These are phyloP conservation scores for Starmerella riodocensis DNA, from an alignment of 805 yeast genomes.

Conservation along the genomic window DNA sequence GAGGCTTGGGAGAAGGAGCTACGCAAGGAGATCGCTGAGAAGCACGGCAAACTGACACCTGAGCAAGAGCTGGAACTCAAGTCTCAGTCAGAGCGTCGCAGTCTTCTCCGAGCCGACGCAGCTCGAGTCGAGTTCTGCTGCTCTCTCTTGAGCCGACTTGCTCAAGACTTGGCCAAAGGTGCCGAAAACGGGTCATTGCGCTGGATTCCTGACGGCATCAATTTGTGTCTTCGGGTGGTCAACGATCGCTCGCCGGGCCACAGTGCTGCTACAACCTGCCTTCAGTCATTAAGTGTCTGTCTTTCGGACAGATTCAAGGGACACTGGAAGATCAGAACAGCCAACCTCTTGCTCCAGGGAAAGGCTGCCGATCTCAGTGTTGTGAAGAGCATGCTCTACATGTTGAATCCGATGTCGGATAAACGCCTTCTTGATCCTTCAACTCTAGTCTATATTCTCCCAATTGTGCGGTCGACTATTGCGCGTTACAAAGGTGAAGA, in stretches of 20 bases:
- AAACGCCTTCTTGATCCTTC: constrained; percentile 56
- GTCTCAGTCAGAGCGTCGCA: constrained; percentile 48
- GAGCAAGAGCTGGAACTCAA: constrained; percentile 63
- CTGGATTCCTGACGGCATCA: constrained; percentile 66
- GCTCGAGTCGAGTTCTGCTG: constrained; percentile 37
- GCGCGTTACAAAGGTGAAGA: constrained; percentile 16
- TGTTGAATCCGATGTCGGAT: constrained; percentile 59
- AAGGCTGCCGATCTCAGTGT: constrained; percentile 36
- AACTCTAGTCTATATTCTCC: constrained; percentile 60
- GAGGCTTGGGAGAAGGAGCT: constrained; percentile 79
- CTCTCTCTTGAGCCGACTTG: constrained; percentile 41
- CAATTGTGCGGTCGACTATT: constrained; percentile 56
- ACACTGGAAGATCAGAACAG: constrained; percentile 39
- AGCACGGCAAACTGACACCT: constrained; percentile 45
- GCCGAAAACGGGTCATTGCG: constrained; percentile 50
- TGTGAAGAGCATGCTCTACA: constrained; percentile 56
- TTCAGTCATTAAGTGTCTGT: constrained; percentile 41
- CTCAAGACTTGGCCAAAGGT: constrained; percentile 30
- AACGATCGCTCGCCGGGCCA: constrained; percentile 31
- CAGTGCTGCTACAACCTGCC: constrained; percentile 31
- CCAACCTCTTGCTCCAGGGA: constrained; percentile 45
- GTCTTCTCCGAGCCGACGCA: constrained; percentile 31
- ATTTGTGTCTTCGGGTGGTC: constrained; percentile 36
- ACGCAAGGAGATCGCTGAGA: constrained; percentile 56
- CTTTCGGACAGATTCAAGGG: constrained; percentile 40